Evolutionary conservation across 306 rosid genomes (phyloP).

Genomic region (Leucaena leucocephala): DNA sequence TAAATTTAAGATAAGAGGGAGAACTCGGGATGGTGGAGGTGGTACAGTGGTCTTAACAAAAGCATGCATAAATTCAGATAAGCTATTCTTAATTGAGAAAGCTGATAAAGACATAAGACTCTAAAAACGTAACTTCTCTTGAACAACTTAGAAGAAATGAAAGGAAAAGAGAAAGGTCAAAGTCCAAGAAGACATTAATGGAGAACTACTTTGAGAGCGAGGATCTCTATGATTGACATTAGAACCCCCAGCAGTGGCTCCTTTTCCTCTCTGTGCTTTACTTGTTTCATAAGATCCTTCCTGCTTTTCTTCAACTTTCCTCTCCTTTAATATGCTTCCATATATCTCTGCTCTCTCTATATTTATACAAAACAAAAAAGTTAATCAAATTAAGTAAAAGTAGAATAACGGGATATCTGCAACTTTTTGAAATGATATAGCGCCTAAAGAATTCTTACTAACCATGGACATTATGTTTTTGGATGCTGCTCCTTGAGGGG

Average conservation of each 20-base stretch:
- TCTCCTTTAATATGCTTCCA: constrained; percentile 1
- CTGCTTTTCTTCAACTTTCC: not conserved
- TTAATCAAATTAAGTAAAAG: not conserved
- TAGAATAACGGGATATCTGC: not conserved
- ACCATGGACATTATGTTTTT: constrained; percentile 20
- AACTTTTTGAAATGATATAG: not conserved
- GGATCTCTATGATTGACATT: not conserved
- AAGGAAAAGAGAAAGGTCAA: constrained; percentile 14
- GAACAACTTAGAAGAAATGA: constrained; percentile 7
- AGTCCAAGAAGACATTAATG: not conserved
- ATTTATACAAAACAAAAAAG: not conserved
- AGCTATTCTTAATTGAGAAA: not conserved
- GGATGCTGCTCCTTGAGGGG: constrained; percentile 12
- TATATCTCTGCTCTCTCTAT: constrained; percentile 1
- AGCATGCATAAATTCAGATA: not conserved
- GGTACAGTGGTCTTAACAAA: not conserved
- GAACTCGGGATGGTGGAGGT: not conserved
- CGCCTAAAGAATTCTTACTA: not conserved
- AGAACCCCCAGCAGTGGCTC: constrained; percentile 18
- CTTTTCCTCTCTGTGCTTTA: constrained; percentile 25
- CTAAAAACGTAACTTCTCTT: not conserved
- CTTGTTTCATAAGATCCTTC: not conserved
- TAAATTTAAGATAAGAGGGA: no score
- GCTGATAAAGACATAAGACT: not conserved
- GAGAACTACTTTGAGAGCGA: not conserved